Conservation (phyloP, 305 asterid species). For the Ruellia speciosa region DNA sequence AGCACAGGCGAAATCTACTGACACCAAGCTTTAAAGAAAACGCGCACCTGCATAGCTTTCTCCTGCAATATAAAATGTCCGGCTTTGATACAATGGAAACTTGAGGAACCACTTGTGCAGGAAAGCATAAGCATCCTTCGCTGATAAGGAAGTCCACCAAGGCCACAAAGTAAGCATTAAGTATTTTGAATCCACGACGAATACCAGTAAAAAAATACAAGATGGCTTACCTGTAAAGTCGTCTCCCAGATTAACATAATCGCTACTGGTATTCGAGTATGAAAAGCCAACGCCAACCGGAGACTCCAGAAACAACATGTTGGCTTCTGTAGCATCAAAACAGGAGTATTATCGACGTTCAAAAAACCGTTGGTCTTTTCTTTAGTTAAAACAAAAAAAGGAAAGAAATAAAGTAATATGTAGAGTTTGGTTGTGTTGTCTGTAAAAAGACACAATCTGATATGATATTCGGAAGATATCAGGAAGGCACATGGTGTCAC, state of each 20-base stretch:
- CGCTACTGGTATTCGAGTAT: slow-evolving; percentile 62
- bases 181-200: neutral
- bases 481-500: slow-evolving; percentile 5
- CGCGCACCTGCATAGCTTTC: slow-evolving; percentile 86
- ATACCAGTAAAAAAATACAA: too few relatives aligned
- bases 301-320: slow-evolving; percentile 80
- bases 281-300: slow-evolving; percentile 95
- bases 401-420: neutral
- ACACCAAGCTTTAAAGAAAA: neutral
- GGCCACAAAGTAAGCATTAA: slow-evolving; percentile 8
- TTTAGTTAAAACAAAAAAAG: neutral
- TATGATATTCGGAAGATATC: neutral
- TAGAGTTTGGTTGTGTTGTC: slow-evolving; percentile 1
- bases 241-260: slow-evolving; percentile 71
- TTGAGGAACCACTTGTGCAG: slow-evolving; percentile 78
- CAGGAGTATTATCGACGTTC: slow-evolving; percentile 2
- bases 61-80: slow-evolving; percentile 66
- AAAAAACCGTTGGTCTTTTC: slow-evolving; percentile 2
- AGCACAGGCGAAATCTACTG: neutral
- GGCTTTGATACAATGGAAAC: slow-evolving; percentile 63
- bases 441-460: neutral
- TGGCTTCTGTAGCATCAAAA: slow-evolving; percentile 66
- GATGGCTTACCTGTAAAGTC: slow-evolving; percentile 52
- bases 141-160: slow-evolving; percentile 31
- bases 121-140: slow-evolving; percentile 75